A percentile compares a stretch with the other conserved stretches of the same genome.
phyloP scores from a whole-genome alignment of 2,329 filamentous ascomycete genomes.

The Polytolypa hystricis region DNA sequence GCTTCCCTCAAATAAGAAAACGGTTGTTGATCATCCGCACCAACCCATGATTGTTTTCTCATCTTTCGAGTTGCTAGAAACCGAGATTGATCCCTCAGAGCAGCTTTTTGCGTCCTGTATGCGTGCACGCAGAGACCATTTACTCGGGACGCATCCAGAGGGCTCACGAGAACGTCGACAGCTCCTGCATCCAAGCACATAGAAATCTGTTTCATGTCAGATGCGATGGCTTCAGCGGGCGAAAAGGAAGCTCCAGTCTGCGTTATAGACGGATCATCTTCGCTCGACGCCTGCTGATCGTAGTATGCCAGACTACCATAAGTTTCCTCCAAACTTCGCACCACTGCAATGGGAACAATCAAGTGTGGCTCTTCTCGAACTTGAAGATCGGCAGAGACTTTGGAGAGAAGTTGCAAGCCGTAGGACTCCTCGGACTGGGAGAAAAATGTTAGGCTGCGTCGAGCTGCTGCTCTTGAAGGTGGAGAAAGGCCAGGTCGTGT shows the following conservation, averaged over 20 bases:
- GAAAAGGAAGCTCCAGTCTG: not conserved
- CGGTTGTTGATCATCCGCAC: slow-evolving; percentile 70
- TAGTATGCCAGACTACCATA: slow-evolving; percentile 24
- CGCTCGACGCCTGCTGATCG: slow-evolving; percentile 8
- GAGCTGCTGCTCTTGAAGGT: slow-evolving; percentile 17
- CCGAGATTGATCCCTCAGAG: slow-evolving; percentile 59
- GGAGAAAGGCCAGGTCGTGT: slow-evolving; percentile 18
- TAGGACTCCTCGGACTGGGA: slow-evolving; percentile 37
- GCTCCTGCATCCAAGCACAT: slow-evolving; percentile 78
- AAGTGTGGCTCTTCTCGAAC: slow-evolving; percentile 38
- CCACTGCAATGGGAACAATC: slow-evolving; percentile 39
- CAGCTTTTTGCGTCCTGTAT: slow-evolving; percentile 70
- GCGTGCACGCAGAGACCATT: slow-evolving; percentile 71
- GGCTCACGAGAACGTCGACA: slow-evolving; percentile 72
- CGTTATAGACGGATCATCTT: slow-evolving; percentile 11
- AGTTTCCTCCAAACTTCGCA: slow-evolving; percentile 24
- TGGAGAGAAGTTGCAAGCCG: slow-evolving; percentile 37
- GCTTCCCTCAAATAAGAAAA: slow-evolving; percentile 84
- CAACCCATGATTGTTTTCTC: slow-evolving; percentile 85
- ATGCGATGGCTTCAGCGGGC: slow-evolving; percentile 20
- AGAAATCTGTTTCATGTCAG: slow-evolving; percentile 47
- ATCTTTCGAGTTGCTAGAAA: slow-evolving; percentile 61
- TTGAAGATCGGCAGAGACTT: slow-evolving; percentile 40
- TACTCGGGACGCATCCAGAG: slow-evolving; percentile 61
- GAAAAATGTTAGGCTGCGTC: slow-evolving; percentile 31